Evolutionary conservation across 305 asterid species (phyloP).

Genomic region (Fraxinus floribunda): DNA sequence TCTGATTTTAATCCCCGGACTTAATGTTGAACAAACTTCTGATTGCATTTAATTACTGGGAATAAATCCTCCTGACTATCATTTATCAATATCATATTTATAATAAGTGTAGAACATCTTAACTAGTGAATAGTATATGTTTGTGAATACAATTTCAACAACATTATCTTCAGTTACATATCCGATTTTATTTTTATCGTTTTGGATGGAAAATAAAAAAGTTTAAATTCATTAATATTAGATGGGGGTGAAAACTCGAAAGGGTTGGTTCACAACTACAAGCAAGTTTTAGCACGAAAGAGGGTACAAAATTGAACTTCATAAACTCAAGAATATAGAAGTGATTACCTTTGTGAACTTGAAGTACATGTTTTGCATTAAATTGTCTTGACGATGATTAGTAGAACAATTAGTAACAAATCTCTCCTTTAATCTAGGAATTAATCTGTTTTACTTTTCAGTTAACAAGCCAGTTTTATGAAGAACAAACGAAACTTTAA

Average conservation of each 20-base stretch:
- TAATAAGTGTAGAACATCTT: neutral
- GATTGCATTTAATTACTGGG: neutral
- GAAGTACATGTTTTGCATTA: neutral
- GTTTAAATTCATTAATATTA: neutral
- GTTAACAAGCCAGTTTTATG: neutral
- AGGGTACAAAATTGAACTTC: neutral
- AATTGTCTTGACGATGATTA: neutral
- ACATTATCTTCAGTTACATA: neutral
- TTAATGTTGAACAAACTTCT: neutral
- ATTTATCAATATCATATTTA: neutral
- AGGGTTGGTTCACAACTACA: neutral
- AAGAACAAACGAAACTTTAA: neutral
- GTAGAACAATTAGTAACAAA: neutral
- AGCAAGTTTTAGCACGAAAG: neutral
- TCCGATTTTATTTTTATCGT: neutral
- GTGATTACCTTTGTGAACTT: neutral
- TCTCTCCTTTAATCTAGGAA: neutral
- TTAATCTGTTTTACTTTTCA: neutral
- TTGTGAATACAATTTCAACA: neutral
- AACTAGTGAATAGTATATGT: neutral
- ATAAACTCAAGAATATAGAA: neutral
- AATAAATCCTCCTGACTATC: neutral
- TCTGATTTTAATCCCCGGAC: no score
- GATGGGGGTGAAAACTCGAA: neutral
- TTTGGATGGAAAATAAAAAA: neutral